Percentiles rank a stretch among this genome's conserved stretches.
Evolutionary conservation across 352 stramenopile genomes (phyloP).

Genomic region (Labyrinthula sp.): DNA sequence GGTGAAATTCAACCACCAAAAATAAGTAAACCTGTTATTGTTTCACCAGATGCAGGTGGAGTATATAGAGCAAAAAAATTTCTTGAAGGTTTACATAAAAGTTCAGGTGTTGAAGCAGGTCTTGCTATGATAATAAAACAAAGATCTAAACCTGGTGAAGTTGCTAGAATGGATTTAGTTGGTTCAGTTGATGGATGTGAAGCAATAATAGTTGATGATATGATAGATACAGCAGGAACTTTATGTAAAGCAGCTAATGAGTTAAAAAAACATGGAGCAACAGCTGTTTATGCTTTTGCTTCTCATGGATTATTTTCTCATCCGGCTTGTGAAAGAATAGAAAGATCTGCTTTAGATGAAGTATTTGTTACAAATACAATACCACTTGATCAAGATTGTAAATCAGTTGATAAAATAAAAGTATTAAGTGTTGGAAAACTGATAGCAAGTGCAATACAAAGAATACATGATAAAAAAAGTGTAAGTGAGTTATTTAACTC

Average conservation of each 20-base stretch:
- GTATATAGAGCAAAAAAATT: constrained; percentile 99
- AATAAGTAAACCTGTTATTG: constrained; percentile 96
- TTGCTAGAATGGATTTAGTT: constrained; percentile 97
- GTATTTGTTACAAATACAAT: constrained; percentile 74
- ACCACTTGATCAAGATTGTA: constrained; percentile 43
- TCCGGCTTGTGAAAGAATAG: constrained; percentile 60
- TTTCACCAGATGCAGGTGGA: constrained; percentile 93
- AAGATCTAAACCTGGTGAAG: constrained; percentile 80
- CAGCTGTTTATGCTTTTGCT: constrained; percentile 92
- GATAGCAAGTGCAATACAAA: constrained; percentile 93
- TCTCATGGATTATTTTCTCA: constrained; percentile 91
- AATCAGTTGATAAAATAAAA: constrained; percentile 71
- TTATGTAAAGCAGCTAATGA: constrained; percentile 93
- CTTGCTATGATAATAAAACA: constrained; percentile 99
- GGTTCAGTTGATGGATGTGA: constrained; percentile 92
- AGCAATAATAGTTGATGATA: constrained; percentile 99
- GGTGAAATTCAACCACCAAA: too few species aligned
- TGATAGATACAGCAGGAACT: constrained; percentile 98
- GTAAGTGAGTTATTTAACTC: constrained; percentile 98
- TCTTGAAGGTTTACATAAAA: constrained; percentile 88
- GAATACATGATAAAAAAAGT: constrained; percentile 98
- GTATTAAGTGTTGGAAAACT: constrained; percentile 90
- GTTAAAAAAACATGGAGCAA: constrained; percentile 73
- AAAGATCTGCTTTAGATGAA: constrained; percentile 63
- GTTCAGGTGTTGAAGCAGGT: constrained; percentile 77